Conservation (phyloP, 371 early-diverging fungal species). For the Mucor indicus region DNA sequence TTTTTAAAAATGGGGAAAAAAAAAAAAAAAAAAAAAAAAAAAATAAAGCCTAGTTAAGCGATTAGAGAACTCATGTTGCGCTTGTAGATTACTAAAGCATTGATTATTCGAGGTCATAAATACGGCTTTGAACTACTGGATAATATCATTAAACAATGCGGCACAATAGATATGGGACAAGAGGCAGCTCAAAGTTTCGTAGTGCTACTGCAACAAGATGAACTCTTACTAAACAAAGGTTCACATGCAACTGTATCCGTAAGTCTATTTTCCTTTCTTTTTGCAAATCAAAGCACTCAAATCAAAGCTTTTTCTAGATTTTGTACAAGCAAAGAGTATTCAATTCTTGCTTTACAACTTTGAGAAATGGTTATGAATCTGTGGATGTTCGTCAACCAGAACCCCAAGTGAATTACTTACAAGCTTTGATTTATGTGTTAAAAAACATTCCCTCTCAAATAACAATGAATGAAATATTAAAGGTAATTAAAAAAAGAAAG, state of each 20-base stretch:
- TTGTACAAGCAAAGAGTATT: slow-evolving; percentile 78
- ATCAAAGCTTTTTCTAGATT: too few species aligned
- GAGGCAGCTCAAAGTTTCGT: slow-evolving; percentile 63
- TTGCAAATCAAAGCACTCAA: background rate
- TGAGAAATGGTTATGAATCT: slow-evolving; percentile 35
- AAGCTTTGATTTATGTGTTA: slow-evolving; percentile 72
- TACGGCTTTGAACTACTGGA: slow-evolving; percentile 54
- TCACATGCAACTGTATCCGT: slow-evolving; percentile 66
- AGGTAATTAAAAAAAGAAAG: slow-evolving; percentile 36
- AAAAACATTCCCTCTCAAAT: slow-evolving; percentile 72
- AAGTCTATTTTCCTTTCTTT: slow-evolving; percentile 5
- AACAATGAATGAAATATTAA: slow-evolving; percentile 61
- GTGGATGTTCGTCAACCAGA: slow-evolving; percentile 8
- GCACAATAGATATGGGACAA: slow-evolving; percentile 39
- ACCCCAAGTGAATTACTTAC: slow-evolving; percentile 47
- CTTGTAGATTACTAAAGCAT: slow-evolving; percentile 62
- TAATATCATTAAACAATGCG: slow-evolving; percentile 49
- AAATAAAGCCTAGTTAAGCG: too few species aligned
- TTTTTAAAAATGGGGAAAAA: too few species aligned
- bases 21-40: too few species aligned
- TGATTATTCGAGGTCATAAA: slow-evolving; percentile 50
- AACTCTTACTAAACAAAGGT: slow-evolving; percentile 59
- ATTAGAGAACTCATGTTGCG: too few species aligned
- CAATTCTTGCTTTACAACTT: slow-evolving; percentile 55
- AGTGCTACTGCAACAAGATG: slow-evolving; percentile 61